Evolutionary conservation across 208 protist genomes (phyloP).

Genomic region (Leishmania arabica): DNA sequence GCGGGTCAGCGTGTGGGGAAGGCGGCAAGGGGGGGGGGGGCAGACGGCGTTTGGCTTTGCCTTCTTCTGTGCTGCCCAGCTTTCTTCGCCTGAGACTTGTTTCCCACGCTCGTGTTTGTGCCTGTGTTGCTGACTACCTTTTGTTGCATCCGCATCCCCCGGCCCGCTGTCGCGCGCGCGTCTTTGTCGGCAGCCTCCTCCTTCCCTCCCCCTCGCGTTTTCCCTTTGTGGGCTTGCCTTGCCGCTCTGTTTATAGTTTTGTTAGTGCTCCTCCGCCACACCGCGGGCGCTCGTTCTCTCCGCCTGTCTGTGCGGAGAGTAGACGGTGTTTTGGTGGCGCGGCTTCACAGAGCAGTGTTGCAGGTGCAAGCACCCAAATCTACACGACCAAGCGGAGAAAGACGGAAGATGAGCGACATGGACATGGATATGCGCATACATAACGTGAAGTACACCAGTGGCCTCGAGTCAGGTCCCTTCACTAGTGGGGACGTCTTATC

Average conservation of each 20-base stretch:
- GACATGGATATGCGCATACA: conserved; percentile 5
- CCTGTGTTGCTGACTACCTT: not conserved
- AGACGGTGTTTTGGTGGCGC: not conserved
- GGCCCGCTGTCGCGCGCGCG: not conserved
- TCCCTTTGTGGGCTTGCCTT: conserved; percentile 7
- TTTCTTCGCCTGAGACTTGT: not conserved
- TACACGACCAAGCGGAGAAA: not conserved
- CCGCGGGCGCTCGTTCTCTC: not conserved
- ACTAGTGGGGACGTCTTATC: conserved; percentile 26
- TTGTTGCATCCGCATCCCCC: not conserved
- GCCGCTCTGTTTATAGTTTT: not conserved
- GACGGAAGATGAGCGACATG: conserved; percentile 5
- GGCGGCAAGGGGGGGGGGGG: not conserved
- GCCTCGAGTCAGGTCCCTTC: conserved; percentile 4
- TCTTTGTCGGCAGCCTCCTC: not conserved
- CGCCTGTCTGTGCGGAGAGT: not conserved
- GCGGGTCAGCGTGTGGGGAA: not conserved
- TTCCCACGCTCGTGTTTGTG: not conserved
- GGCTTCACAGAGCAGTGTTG: not conserved
- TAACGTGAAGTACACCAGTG: conserved; percentile 8
- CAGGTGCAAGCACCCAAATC: not conserved
- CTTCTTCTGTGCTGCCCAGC: not conserved
- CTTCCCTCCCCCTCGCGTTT: not conserved
- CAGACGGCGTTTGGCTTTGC: not conserved
- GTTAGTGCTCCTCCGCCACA: not conserved